Conservation (phyloP, 176 grass and related monocot species). For the Triticum monococcum region DNA sequence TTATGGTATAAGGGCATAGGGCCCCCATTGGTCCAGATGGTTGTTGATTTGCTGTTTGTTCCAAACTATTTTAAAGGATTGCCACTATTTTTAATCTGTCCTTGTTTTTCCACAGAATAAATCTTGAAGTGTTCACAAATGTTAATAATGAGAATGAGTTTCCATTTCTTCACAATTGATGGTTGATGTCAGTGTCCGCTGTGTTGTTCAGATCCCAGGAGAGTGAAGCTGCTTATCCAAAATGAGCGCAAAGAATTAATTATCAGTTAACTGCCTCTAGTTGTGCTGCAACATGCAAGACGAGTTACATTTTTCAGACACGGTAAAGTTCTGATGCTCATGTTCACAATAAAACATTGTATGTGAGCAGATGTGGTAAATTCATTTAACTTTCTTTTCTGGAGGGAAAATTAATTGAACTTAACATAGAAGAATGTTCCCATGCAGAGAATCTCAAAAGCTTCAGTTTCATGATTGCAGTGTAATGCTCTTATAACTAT, state of each 20-base stretch:
- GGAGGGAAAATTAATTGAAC: too few species aligned
- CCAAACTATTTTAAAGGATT: background rate
- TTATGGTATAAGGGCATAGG: background rate
- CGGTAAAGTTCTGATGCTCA: constrained; percentile 26
- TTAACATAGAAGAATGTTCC: background rate
- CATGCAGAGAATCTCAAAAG: constrained; percentile 10
- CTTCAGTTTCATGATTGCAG: background rate
- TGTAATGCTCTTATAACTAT: constrained; percentile 1
- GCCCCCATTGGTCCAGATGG: background rate
- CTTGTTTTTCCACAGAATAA: constrained; percentile 15
- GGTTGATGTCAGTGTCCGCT: background rate
- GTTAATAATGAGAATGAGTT: background rate
- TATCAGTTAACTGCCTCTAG: background rate
- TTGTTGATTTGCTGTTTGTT: background rate
- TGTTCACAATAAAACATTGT: background rate
- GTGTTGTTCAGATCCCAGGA: constrained; percentile 19
- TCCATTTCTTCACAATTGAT: background rate
- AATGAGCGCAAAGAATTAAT: background rate
- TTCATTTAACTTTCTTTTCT: constrained; percentile 8
- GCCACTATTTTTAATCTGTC: background rate
- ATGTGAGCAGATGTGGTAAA: background rate
- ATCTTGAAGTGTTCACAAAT: constrained; percentile 11
- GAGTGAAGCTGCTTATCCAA: constrained; percentile 23
- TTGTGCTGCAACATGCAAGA: constrained; percentile 5
- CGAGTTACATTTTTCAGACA: constrained; percentile 22